phyloP scores from a whole-genome alignment of 495 filamentous ascomycete genomes.

The Penicillium argentinense region DNA sequence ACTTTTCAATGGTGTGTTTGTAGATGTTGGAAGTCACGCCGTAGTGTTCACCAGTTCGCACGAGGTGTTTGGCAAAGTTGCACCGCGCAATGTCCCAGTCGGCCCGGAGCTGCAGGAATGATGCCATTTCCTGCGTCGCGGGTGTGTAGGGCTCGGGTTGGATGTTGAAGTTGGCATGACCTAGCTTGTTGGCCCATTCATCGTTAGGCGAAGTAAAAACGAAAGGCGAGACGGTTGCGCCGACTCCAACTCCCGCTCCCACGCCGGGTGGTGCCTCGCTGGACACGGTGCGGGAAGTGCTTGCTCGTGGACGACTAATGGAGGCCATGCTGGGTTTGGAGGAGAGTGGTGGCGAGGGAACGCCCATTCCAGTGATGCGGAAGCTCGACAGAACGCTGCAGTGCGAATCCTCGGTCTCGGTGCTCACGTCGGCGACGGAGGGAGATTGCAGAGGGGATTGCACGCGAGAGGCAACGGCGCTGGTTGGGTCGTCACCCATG shows the following conservation, averaged over 20 bases:
- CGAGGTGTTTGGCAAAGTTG: slow-evolving; percentile 81
- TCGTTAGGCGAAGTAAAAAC: slow-evolving; percentile 65
- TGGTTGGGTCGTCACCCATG: slow-evolving; percentile 55
- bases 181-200: slow-evolving; percentile 77
- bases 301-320: slow-evolving; percentile 55
- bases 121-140: slow-evolving; percentile 53
- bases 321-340: slow-evolving; percentile 77
- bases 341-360: slow-evolving; percentile 76
- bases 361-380: slow-evolving; percentile 45
- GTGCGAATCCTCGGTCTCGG: slow-evolving; percentile 23
- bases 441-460: slow-evolving; percentile 84
- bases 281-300: slow-evolving; percentile 49
- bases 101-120: slow-evolving; percentile 65
- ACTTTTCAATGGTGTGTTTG: slow-evolving; percentile 78
- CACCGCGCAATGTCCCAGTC: slow-evolving; percentile 79
- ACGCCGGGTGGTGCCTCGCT: slow-evolving; percentile 48
- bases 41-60: slow-evolving; percentile 83
- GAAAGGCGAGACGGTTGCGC: no score
- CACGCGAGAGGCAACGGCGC: slow-evolving; percentile 43
- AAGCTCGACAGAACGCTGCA: slow-evolving; percentile 44
- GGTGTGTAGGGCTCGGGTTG: slow-evolving; percentile 77
- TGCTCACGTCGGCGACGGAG: slow-evolving; percentile 54
- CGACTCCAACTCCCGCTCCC: no score
- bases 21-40: slow-evolving; percentile 81
- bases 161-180: slow-evolving; percentile 92